These are phyloP conservation scores for Podospora anserina DNA, from an alignment of 495 filamentous ascomycete genomes.

Conservation along the genomic window DNA sequence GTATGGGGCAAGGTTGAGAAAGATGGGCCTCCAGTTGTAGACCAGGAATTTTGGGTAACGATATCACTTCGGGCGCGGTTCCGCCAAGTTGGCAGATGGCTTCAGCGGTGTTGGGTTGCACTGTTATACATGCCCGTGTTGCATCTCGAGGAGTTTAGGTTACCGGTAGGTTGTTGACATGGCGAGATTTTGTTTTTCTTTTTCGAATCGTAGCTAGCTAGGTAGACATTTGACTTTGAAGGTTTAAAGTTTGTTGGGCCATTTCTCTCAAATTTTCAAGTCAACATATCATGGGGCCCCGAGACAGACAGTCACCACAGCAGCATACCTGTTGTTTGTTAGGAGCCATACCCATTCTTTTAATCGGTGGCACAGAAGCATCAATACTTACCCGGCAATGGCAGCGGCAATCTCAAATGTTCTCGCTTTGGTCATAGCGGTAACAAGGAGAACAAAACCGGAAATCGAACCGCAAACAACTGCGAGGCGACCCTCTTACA, in stretches of 20 bases:
- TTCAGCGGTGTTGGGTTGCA: neutral
- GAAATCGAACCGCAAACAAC: neutral
- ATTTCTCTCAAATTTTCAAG: no score
- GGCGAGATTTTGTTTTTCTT: neutral
- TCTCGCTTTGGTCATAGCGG: neutral
- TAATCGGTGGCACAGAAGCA: neutral
- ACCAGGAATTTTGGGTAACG: neutral
- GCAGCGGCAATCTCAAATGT: neutral
- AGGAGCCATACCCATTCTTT: neutral
- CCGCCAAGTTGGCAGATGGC: neutral
- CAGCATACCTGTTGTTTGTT: neutral
- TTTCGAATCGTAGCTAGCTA: neutral
- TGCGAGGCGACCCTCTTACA: neutral
- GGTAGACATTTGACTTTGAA: neutral
- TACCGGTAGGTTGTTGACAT: neutral
- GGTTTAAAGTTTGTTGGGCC: neutral
- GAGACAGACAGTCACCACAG: neutral
- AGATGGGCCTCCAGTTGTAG: slow-evolving; percentile 28
- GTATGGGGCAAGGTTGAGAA: slow-evolving; percentile 60
- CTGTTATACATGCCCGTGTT: neutral
- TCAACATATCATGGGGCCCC: neutral
- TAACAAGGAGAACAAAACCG: neutral
- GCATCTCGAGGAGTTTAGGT: neutral
- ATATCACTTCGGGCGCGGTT: neutral
- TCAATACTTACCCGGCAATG: neutral